Conservation (phyloP, 805 yeast species). For the Teunomyces aglyptinius region DNA sequence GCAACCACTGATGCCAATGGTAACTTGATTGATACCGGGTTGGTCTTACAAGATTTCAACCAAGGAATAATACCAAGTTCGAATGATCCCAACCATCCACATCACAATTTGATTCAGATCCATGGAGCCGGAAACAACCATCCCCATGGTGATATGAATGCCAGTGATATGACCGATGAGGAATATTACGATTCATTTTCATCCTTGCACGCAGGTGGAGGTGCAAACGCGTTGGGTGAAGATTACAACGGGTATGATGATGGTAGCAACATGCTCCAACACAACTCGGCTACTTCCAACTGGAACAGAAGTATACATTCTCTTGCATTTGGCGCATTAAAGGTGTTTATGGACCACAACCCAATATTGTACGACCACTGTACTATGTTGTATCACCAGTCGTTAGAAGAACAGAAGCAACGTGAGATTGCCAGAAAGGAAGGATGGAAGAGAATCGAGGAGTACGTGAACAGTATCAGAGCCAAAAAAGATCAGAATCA, state of each 20-base stretch:
- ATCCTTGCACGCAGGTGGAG: conserved; percentile 27
- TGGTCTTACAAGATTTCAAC: conserved; percentile 27
- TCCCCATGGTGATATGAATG: conserved; percentile 15
- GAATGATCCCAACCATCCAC: conserved; percentile 24
- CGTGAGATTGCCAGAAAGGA: conserved; percentile 60
- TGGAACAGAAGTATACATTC: conserved; percentile 95
- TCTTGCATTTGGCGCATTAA: conserved; percentile 86
- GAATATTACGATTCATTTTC: conserved; percentile 43
- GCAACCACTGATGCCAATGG: conserved; percentile 43
- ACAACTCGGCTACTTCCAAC: conserved; percentile 53
- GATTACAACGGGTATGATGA: conserved; percentile 35
- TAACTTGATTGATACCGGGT: conserved; percentile 37
- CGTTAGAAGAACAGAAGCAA: conserved; percentile 68
- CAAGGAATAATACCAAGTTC: conserved; percentile 22
- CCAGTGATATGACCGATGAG: conserved; percentile 41
- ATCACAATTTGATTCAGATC: conserved; percentile 20
- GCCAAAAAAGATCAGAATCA: conserved; percentile 4
- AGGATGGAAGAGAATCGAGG: conserved; percentile 71
- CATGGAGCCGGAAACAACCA: conserved; percentile 15
- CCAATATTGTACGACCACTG: conserved; percentile 91
- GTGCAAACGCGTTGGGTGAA: conserved; percentile 14
- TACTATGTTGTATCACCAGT: conserved; percentile 79
- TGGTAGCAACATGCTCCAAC: conserved; percentile 34
- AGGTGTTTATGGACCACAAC: conserved; percentile 88
- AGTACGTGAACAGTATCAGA: conserved; percentile 44